Evolutionary conservation across 805 yeast species (phyloP).

Genomic region (Kurtzmaniella cleridarum): DNA sequence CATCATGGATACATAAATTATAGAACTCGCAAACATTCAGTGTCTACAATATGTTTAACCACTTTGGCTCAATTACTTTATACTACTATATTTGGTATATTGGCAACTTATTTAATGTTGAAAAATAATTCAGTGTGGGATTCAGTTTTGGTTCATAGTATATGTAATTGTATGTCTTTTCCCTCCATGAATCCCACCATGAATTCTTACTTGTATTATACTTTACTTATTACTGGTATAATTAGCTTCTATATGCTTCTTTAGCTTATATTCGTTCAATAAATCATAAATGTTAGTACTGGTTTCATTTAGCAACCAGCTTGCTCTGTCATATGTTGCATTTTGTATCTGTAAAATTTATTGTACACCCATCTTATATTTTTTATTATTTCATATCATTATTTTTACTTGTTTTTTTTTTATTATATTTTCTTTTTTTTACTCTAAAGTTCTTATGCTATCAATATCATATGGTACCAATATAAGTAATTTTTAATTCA

Average conservation of each 20-base stretch:
- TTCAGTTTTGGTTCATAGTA: conserved; percentile 51
- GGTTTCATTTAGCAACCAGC: too few relatives aligned
- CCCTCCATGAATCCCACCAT: conserved; percentile 37
- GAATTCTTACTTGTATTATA: conserved; percentile 10
- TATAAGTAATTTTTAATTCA: too few relatives aligned
- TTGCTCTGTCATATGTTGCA: too few relatives aligned
- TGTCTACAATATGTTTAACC: conserved; percentile 26
- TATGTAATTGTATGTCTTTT: conserved; percentile 69
- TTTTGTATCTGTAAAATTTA: too few relatives aligned
- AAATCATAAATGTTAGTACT: too few relatives aligned
- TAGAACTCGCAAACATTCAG: conserved; percentile 15
- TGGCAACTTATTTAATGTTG: conserved; percentile 54
- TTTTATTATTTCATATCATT: too few relatives aligned
- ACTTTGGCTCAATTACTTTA: conserved; percentile 52
- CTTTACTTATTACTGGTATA: conserved; percentile 39
- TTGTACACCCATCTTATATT: too few relatives aligned
- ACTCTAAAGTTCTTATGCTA: too few relatives aligned
- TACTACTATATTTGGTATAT: conserved; percentile 67
- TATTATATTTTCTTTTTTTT: too few relatives aligned
- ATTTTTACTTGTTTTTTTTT: too few relatives aligned
- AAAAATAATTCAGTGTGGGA: conserved; percentile 50
- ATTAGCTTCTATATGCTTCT: conserved; percentile 23
- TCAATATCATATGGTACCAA: too few relatives aligned
- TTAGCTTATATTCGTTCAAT: too few relatives aligned
- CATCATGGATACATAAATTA: conserved; percentile 62